Conservation (phyloP, 805 yeast genomes). For the Schizosaccharomyces cryophilus region DNA sequence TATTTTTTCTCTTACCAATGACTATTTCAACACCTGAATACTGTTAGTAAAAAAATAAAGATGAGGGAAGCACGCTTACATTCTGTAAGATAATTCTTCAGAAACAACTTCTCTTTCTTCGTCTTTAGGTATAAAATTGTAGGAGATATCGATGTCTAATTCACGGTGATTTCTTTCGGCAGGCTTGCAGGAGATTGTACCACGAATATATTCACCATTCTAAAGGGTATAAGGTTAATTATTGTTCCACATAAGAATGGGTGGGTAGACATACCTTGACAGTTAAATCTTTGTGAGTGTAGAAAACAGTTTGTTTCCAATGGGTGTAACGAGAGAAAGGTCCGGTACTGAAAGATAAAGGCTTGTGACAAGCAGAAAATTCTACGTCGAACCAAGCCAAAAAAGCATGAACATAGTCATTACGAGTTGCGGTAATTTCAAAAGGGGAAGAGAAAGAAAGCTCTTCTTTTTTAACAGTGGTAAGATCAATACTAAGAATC, state of each 20-base stretch:
- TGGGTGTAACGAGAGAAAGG: slow-evolving; percentile 87
- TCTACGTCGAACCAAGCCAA: slow-evolving; percentile 88
- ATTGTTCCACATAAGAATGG: neutral
- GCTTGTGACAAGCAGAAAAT: slow-evolving; percentile 31
- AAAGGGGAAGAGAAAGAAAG: slow-evolving; percentile 55
- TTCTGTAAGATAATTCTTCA: neutral
- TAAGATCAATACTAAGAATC: slow-evolving; percentile 63
- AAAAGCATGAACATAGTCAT: slow-evolving; percentile 67
- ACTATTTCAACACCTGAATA: neutral
- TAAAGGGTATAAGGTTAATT: slow-evolving; percentile 22
- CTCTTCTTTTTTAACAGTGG: slow-evolving; percentile 64
- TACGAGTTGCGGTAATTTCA: slow-evolving; percentile 44
- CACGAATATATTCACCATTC: slow-evolving; percentile 48
- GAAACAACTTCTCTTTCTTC: neutral
- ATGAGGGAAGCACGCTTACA: neutral
- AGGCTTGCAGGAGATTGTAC: slow-evolving; percentile 53
- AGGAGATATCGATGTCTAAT: slow-evolving; percentile 33
- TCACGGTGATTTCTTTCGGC: slow-evolving; percentile 65
- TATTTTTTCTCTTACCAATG: neutral
- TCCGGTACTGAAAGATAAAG: slow-evolving; percentile 68
- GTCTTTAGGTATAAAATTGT: neutral
- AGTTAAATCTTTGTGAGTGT: slow-evolving; percentile 53
- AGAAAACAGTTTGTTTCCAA: slow-evolving; percentile 96
- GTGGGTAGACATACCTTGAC: slow-evolving; percentile 4
- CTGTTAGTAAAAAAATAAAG: neutral